A percentile compares a stretch with the other conserved stretches of the same genome.
Evolutionary conservation across 2,329 filamentous ascomycete species (phyloP).

Genomic region (Nigrospora sphaerica): DNA sequence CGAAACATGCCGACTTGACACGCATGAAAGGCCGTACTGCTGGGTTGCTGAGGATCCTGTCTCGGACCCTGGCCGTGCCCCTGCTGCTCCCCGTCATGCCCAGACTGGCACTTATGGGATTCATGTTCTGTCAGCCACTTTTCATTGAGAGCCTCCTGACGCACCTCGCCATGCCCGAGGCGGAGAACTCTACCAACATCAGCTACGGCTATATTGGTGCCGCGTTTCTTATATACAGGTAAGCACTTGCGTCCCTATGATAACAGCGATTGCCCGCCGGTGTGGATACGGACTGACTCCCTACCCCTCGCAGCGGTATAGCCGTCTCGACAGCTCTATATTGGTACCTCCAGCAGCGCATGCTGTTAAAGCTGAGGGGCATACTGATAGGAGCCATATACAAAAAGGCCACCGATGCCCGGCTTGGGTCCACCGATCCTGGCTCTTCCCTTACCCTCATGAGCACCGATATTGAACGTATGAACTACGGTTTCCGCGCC

Average conservation of each 20-base stretch:
- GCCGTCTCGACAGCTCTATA: constrained; percentile 31
- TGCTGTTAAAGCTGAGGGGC: constrained; percentile 19
- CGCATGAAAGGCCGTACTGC: constrained; percentile 6
- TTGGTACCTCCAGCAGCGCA: constrained; percentile 29
- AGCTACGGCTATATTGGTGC: constrained; percentile 37
- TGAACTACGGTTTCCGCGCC: constrained; percentile 11
- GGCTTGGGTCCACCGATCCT: constrained; percentile 6
- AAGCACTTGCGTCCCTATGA: too few relatives aligned
- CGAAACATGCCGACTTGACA: constrained; percentile 5
- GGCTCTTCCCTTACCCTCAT: constrained; percentile 22
- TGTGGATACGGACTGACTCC: too few relatives aligned
- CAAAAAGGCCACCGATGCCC: constrained; percentile 17
- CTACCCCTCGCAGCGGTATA: constrained; percentile 17
- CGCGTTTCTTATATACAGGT: constrained; percentile 26
- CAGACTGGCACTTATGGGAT: constrained; percentile 17
- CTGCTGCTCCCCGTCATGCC: constrained; percentile 18
- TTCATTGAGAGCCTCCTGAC: constrained; percentile 22
- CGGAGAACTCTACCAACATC: constrained; percentile 11
- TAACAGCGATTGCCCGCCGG: too few relatives aligned
- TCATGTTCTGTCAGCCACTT: constrained; percentile 26
- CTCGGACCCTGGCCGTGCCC: constrained; percentile 8
- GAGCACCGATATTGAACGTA: constrained; percentile 23
- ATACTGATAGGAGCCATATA: constrained; percentile 24
- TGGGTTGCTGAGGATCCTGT: constrained; percentile 8
- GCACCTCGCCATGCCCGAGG: constrained; percentile 16